These are phyloP conservation scores for Eucalyptus cloeziana DNA, from an alignment of 345 rosid species.

Conservation along the genomic window DNA sequence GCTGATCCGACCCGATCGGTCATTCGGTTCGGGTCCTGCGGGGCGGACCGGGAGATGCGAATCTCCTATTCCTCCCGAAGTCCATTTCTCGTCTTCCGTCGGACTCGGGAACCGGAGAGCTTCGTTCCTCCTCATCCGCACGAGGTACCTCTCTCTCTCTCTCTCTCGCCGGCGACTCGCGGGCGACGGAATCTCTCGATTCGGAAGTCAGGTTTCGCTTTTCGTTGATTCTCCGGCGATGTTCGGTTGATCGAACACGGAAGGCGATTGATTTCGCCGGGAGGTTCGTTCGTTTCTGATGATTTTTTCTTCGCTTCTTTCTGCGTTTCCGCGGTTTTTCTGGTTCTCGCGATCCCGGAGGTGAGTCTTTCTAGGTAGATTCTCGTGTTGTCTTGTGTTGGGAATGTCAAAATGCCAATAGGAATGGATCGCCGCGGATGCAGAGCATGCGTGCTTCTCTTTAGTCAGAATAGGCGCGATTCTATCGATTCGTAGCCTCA, in stretches of 20 bases:
- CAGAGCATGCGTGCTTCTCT: not conserved
- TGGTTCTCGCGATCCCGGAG: not conserved
- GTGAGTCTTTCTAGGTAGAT: not conserved
- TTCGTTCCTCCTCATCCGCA: not conserved
- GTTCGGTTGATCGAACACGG: not conserved
- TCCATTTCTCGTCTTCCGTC: not conserved
- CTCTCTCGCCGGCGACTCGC: not conserved
- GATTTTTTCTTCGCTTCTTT: not conserved
- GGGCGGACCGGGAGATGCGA: not conserved
- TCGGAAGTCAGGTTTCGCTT: not conserved
- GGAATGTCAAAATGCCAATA: not conserved
- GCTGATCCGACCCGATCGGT: not conserved
- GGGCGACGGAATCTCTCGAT: not conserved
- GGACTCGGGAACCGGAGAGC: not conserved
- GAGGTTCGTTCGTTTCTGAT: not conserved
- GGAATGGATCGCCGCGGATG: not conserved
- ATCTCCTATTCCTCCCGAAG: not conserved
- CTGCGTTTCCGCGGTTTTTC: not conserved
- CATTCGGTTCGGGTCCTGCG: not conserved
- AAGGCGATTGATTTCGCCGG: not conserved
- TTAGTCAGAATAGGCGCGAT: not conserved
- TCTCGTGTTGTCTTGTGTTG: not conserved
- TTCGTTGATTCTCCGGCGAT: not conserved
- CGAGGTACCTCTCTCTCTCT: not conserved
- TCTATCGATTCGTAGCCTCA: not conserved